phyloP scores from a whole-genome alignment of 345 rosid genomes.

The Eucalyptus marginata region DNA sequence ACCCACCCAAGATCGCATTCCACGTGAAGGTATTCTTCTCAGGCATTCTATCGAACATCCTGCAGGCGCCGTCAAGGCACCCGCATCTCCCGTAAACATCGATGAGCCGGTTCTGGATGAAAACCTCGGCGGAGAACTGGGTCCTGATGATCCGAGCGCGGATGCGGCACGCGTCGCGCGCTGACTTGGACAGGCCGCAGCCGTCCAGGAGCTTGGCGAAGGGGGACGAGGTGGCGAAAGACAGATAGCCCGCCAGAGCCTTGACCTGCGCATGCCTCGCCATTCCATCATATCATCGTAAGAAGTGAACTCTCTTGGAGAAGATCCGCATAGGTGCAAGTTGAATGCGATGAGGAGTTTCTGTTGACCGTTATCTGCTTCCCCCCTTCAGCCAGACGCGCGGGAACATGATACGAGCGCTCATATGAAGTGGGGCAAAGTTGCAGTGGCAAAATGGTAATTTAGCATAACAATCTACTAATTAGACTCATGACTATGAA shows the following conservation, averaged over 20 bases:
- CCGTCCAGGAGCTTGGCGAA: conserved; percentile 57
- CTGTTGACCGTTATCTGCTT: neutral
- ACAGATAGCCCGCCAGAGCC: conserved; percentile 19
- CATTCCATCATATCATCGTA: conserved; percentile 33
- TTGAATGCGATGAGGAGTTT: neutral
- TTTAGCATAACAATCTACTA: neutral
- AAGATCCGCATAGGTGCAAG: no score
- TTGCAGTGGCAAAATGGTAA: neutral
- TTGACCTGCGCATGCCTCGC: conserved; percentile 31
- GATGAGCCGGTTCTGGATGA: no score
- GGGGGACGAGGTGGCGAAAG: conserved; percentile 38
- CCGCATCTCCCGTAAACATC: neutral
- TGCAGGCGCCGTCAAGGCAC: conserved; percentile 27
- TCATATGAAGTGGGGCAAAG: neutral
- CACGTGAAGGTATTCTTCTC: conserved; percentile 45
- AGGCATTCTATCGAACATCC: conserved; percentile 54
- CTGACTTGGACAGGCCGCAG: neutral
- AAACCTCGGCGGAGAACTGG: no score
- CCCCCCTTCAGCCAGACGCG: neutral
- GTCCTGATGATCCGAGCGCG: no score
- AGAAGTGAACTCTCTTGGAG: neutral
- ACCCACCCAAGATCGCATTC: conserved; percentile 43
- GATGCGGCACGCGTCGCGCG: neutral
- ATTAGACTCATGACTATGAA: neutral
- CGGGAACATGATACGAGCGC: neutral